These are phyloP conservation scores for Oryza australiensis DNA, from an alignment of 176 grass and related monocot species.

Conservation along the genomic window DNA sequence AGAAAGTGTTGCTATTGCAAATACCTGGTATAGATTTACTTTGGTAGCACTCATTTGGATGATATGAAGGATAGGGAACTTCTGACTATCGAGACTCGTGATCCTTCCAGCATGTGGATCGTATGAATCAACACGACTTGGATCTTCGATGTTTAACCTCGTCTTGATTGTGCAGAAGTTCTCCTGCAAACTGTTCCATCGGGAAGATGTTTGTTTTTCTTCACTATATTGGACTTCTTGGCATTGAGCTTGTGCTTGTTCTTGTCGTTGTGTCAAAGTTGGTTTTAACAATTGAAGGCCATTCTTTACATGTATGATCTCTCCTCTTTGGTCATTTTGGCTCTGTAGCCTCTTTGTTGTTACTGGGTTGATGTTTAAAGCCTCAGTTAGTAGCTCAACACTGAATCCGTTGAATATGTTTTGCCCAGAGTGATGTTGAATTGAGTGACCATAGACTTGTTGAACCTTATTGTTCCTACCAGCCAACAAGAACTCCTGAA, in stretches of 20 bases:
- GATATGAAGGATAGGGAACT: background rate
- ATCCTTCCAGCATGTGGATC: background rate
- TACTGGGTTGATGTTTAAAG: background rate
- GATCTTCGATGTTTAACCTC: background rate
- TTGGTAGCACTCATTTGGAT: background rate
- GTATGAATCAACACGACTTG: background rate
- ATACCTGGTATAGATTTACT: slow-evolving; percentile 10
- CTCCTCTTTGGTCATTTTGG: slow-evolving; percentile 5
- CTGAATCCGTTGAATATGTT: background rate
- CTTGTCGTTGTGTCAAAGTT: background rate
- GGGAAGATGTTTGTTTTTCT: background rate
- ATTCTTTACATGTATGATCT: background rate
- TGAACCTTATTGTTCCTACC: background rate
- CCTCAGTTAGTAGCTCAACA: background rate
- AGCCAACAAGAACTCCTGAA: background rate
- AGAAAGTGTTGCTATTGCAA: background rate
- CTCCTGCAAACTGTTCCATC: background rate
- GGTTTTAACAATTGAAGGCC: background rate
- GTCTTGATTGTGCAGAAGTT: background rate
- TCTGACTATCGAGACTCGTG: background rate
- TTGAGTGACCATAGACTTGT: background rate
- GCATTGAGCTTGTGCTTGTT: background rate
- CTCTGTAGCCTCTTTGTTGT: background rate
- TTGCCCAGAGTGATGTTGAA: background rate
- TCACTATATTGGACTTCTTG: background rate